A percentile compares a stretch with the other conserved stretches of the same genome.
Conservation (phyloP, 805 yeast genomes). For the Myxozyma neotropica region DNA sequence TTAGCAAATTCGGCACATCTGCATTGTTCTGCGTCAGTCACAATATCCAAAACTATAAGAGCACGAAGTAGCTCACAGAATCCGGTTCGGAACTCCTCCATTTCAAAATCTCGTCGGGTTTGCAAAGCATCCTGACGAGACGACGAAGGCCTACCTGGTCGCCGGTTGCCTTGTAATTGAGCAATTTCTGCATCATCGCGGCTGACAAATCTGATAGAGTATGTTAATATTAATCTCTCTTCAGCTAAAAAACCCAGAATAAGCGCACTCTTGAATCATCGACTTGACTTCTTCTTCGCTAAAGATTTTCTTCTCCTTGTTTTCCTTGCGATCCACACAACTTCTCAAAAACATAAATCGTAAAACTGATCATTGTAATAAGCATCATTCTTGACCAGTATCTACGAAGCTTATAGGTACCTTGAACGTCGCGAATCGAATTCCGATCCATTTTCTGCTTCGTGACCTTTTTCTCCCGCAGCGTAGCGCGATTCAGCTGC, state of each 20-base stretch:
- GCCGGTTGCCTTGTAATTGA: constrained; percentile 60
- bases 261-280: constrained; percentile 56
- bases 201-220: constrained; percentile 46
- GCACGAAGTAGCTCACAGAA: constrained; percentile 39
- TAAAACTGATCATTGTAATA: constrained; percentile 44
- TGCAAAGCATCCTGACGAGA: constrained; percentile 69
- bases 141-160: constrained; percentile 86
- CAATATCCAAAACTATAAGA: not conserved
- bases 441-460: constrained; percentile 57
- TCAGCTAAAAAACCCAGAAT: not conserved
- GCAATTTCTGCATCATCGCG: constrained; percentile 78
- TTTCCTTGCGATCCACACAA: constrained; percentile 45
- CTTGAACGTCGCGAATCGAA: constrained; percentile 49
- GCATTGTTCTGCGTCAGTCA: constrained; percentile 17
- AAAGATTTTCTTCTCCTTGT: constrained; percentile 50
- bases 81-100: constrained; percentile 67
- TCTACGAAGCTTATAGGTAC: constrained; percentile 12
- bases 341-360: constrained; percentile 64
- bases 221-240: not conserved
- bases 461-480: constrained; percentile 73
- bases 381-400: no score
- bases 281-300: constrained; percentile 59
- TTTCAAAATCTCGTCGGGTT: constrained; percentile 62
- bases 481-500: constrained; percentile 80
- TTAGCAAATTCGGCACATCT: constrained; percentile 67